phyloP scores from a whole-genome alignment of 2,329 filamentous ascomycete species.

The Aureobasidium pullulans region DNA sequence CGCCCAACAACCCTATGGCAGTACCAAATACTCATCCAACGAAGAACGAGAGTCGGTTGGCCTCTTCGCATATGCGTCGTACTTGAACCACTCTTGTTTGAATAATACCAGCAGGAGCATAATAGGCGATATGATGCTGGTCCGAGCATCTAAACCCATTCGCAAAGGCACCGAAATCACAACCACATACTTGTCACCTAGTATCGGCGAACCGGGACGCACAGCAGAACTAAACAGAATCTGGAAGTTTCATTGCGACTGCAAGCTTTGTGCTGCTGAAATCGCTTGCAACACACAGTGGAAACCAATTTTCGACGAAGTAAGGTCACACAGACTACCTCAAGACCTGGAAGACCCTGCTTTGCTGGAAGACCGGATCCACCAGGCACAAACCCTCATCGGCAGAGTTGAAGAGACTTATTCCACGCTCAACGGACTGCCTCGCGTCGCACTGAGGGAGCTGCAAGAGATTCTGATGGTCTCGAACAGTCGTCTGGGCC shows the following conservation, averaged over 20 bases:
- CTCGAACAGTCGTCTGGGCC: neutral
- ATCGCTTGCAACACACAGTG: neutral
- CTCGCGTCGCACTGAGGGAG: neutral
- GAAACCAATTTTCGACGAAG: neutral
- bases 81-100: conserved; percentile 38
- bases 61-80: conserved; percentile 35
- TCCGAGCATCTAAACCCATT: conserved; percentile 35
- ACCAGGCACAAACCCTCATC: neutral
- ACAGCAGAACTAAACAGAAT: neutral
- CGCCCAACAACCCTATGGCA: neutral
- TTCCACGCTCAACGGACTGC: neutral
- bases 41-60: neutral
- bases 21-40: neutral
- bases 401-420: neutral
- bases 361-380: neutral
- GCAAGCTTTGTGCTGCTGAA: neutral
- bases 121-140: conserved; percentile 34
- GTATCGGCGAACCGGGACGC: neutral
- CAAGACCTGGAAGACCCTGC: neutral
- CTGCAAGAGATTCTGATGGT: neutral
- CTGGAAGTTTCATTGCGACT: neutral
- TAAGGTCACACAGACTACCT: neutral
- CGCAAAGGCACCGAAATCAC: conserved; percentile 20
- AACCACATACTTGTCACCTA: neutral
- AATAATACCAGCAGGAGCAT: conserved; percentile 31